Percentiles rank a stretch among this genome's conserved stretches.
Evolutionary conservation across 2,329 filamentous ascomycete species (phyloP).

Genomic region (Apiospora arundinis): DNA sequence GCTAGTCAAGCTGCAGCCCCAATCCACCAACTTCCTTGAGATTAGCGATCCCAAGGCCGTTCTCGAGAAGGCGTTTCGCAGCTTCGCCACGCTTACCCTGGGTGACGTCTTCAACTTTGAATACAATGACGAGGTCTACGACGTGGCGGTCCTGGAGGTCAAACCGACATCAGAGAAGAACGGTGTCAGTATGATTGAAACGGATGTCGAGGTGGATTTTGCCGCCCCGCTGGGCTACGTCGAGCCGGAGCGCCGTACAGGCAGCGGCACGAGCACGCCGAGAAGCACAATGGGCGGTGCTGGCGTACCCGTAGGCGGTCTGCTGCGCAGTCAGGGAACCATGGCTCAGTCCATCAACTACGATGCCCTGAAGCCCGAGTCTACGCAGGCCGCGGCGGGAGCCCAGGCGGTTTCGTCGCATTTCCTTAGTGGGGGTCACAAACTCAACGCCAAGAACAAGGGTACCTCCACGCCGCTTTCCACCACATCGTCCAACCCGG

Average conservation of each 20-base stretch:
- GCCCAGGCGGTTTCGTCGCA: slow-evolving; percentile 63
- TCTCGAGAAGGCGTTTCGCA: slow-evolving; percentile 93
- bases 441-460: slow-evolving; percentile 78
- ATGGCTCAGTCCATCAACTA: slow-evolving; percentile 99
- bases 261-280: slow-evolving; percentile 87
- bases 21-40: slow-evolving; percentile 91
- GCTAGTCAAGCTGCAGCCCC: slow-evolving; percentile 95
- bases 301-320: slow-evolving; percentile 66
- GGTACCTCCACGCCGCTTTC: slow-evolving; percentile 75
- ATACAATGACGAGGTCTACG: slow-evolving; percentile 94
- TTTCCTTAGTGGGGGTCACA: slow-evolving; percentile 81
- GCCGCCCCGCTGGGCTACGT: slow-evolving; percentile 93
- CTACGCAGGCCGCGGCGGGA: slow-evolving; percentile 66
- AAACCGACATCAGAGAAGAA: slow-evolving; percentile 85
- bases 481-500: slow-evolving; percentile 53
- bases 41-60: slow-evolving; percentile 98
- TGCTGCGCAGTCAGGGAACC: slow-evolving; percentile 82
- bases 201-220: slow-evolving; percentile 95
- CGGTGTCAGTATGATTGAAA: slow-evolving; percentile 94
- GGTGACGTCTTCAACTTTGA: slow-evolving; percentile 95
- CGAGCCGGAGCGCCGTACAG: slow-evolving; percentile 64
- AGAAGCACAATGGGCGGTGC: slow-evolving; percentile 69
- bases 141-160: slow-evolving; percentile 91
- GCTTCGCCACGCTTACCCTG: slow-evolving; percentile 91
- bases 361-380: slow-evolving; percentile 81